A percentile compares a stretch with the other conserved stretches of the same genome.
phyloP scores from a whole-genome alignment of 257 asterid genomes.

The Vinca minor region DNA sequence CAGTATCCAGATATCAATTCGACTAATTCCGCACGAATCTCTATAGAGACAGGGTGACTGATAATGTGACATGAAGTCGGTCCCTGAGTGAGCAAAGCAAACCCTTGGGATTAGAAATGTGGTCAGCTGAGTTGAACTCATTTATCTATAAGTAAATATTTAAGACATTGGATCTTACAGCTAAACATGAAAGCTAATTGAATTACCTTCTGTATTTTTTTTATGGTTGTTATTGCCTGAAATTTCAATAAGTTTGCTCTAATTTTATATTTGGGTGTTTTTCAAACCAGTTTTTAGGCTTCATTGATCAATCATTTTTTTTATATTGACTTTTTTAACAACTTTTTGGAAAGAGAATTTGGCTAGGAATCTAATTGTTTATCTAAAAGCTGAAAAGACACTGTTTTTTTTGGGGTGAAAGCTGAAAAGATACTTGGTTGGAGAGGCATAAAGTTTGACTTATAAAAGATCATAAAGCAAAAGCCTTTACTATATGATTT shows the following conservation, averaged over 20 bases:
- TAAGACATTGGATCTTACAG: not conserved
- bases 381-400: not conserved
- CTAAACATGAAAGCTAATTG: not conserved
- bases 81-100: no score
- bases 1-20: no score
- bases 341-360: not conserved
- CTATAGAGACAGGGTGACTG: no score
- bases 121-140: not conserved
- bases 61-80: no score
- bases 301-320: not conserved
- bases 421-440: not conserved
- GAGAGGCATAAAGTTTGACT: not conserved
- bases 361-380: not conserved
- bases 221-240: slow-evolving; percentile 1
- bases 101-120: not conserved
- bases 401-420: no score
- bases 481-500: not conserved
- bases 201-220: not conserved
- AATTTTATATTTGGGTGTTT: not conserved
- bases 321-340: not conserved
- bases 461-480: not conserved
- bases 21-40: no score
- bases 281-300: not conserved
- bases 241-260: not conserved
- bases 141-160: no score